Base-by-base conservation (phyloP, 83 land plant genomes). In the Picea abies region DNA sequence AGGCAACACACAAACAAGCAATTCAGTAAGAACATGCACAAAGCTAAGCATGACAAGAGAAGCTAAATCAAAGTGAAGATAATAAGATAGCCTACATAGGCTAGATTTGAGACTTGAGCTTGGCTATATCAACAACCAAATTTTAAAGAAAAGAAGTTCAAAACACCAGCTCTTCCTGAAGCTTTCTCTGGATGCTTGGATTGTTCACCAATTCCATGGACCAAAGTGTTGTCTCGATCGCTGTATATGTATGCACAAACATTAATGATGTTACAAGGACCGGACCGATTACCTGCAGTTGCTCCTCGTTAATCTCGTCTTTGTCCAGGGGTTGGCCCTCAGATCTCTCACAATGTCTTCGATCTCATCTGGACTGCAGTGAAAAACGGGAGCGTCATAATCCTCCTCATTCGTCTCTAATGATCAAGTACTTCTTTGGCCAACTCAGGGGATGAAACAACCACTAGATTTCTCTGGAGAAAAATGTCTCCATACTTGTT, bases 381-480 rank as follows among this genome's bases (percentile, higher is more conserved):
- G 89, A 90, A 94, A 86, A 94, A 92, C 11, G 96, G 94, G 37
- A 94, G 88, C 11, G 94, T 94, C 94, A 94, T 90, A 79, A 92
- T 92, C 16, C 96, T 75, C n/a, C 94, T 79, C 96, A 94, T 94
- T 85, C 90, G 89, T 32, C 94, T 84, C 96, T 93, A 94, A 63
- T 94, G 94, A 16, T 94, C 96, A 8, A 86, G 82, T 2, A 83
- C 87, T 35, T 83, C 86, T 77, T 83, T 86, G 47, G 87, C 87
- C 39, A 83, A 9, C 3, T 86, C 82, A 2, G 87, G 88, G 11
- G 86, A 80, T 2, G 88, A 86, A n/a, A 86, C 80, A 11, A 86
- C 83, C 63, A 86, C 88, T 62, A 83, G 47, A 37, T 86, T 86
- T 44, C 88, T 60, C 64, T 84, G 86, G 10, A 83, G 29, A 76